phyloP scores from a whole-genome alignment of 495 filamentous ascomycete genomes.

The Daldinia caldariorum region DNA sequence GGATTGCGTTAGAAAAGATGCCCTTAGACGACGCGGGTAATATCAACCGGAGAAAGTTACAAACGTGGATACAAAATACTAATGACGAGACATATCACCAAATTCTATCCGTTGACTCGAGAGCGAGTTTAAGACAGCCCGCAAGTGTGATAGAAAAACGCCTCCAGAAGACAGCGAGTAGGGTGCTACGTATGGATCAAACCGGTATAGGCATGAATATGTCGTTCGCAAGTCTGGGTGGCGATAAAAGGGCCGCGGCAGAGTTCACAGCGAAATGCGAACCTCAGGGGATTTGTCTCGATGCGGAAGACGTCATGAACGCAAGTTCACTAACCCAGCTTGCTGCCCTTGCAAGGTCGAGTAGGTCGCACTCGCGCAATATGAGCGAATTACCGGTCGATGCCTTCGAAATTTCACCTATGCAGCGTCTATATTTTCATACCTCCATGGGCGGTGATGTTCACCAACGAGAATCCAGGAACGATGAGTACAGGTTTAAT shows the following conservation, averaged over 20 bases:
- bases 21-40: conserved; percentile 53
- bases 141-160: conserved; percentile 51
- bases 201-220: conserved; percentile 55
- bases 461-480: conserved; percentile 51
- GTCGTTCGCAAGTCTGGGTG: conserved; percentile 57
- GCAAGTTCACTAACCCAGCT: conserved; percentile 46
- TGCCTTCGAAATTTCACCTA: conserved; percentile 72
- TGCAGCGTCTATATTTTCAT: conserved; percentile 76
- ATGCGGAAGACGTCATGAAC: conserved; percentile 39
- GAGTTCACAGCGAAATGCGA: conserved; percentile 53
- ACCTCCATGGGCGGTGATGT: conserved; percentile 53
- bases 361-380: conserved; percentile 16
- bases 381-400: conserved; percentile 53
- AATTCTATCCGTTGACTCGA: conserved; percentile 53
- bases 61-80: conserved; percentile 61
- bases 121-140: conserved; percentile 49
- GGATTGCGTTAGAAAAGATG: conserved; percentile 58
- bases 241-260: conserved; percentile 55
- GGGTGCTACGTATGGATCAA: conserved; percentile 50
- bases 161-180: conserved; percentile 53
- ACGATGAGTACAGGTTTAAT: conserved; percentile 75
- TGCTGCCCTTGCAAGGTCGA: conserved; percentile 44
- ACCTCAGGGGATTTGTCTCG: conserved; percentile 53
- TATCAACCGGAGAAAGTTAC: conserved; percentile 54
- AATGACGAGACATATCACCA: conserved; percentile 56